These are phyloP conservation scores for Dactylis glomerata DNA, from an alignment of 176 grass and related monocot species.

Conservation along the genomic window DNA sequence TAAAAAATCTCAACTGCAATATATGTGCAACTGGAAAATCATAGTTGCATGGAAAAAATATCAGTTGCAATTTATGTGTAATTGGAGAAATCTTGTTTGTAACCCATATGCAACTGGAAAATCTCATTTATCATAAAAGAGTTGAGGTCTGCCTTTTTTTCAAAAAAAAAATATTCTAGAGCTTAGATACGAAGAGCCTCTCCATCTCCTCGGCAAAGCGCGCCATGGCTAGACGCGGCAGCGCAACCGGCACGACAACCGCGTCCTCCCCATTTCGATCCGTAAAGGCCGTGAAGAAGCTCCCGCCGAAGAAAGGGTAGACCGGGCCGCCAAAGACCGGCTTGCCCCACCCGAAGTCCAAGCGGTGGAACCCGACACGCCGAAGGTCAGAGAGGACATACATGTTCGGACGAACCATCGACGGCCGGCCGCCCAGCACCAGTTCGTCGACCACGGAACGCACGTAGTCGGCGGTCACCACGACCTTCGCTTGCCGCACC, in stretches of 20 bases:
- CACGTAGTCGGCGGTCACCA: slow-evolving; percentile 30
- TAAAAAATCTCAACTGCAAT: too few species aligned
- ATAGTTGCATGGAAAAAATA: too few species aligned
- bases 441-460: slow-evolving; percentile 9
- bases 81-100: too few species aligned
- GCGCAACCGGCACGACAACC: slow-evolving; percentile 2
- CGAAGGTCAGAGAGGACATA: slow-evolving; percentile 28
- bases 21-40: too few species aligned
- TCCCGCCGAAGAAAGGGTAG: background rate
- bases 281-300: background rate
- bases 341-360: slow-evolving; percentile 44
- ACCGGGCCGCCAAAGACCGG: slow-evolving; percentile 22
- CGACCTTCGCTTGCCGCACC: slow-evolving; percentile 23
- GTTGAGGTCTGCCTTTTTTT: too few species aligned
- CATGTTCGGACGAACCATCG: background rate
- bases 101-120: too few species aligned
- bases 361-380: background rate
- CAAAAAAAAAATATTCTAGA: too few species aligned
- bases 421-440: slow-evolving; percentile 8
- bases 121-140: too few species aligned
- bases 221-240: slow-evolving; percentile 36
- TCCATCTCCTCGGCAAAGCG: slow-evolving; percentile 24
- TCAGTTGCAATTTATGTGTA: too few species aligned
- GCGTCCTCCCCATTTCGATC: background rate
- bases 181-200: background rate